Percentiles rank a stretch among this genome's conserved stretches.
Evolutionary conservation across 176 grass and related monocot genomes (phyloP).

Genomic region (Alloteropsis semialata): DNA sequence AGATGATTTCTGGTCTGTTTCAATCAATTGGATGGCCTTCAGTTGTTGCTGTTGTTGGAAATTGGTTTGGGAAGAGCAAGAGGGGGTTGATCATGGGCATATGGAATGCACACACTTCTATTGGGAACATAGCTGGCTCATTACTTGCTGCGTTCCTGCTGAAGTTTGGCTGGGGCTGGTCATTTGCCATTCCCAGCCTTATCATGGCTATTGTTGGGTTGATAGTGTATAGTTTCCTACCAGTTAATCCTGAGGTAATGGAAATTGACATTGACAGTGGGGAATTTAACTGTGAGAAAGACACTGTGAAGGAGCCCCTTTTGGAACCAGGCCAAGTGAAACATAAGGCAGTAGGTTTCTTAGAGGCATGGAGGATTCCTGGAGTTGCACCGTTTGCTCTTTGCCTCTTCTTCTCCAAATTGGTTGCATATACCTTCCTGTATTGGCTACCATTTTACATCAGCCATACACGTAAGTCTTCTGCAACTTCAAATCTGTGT

Average conservation of each 20-base stretch:
- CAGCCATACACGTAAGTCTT: conserved; percentile 71
- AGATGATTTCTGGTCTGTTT: conserved; percentile 80
- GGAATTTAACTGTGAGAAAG: conserved; percentile 37
- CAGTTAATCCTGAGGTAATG: conserved; percentile 56
- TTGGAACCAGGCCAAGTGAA: conserved; percentile 51
- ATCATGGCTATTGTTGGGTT: conserved; percentile 59
- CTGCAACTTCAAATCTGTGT: conserved; percentile 10
- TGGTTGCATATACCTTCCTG: conserved; percentile 87
- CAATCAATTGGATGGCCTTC: conserved; percentile 87
- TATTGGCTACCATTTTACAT: conserved; percentile 96
- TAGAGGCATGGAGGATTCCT: conserved; percentile 75
- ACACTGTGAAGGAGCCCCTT: conserved; percentile 42
- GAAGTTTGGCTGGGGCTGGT: conserved; percentile 86
- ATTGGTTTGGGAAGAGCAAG: conserved; percentile 89
- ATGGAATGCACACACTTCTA: conserved; percentile 85
- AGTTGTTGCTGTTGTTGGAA: conserved; percentile 76
- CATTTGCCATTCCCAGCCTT: conserved; percentile 74
- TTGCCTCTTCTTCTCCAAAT: conserved; percentile 87
- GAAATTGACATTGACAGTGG: conserved; percentile 47
- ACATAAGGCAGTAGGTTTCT: conserved; percentile 60
- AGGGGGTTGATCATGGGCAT: conserved; percentile 90
- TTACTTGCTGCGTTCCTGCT: conserved; percentile 74
- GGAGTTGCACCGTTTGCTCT: conserved; percentile 73
- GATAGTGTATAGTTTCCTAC: conserved; percentile 64
- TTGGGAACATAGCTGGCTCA: conserved; percentile 81